A percentile compares a stretch with the other conserved stretches of the same genome.
Evolutionary conservation across 768 basidiomycete genomes (phyloP).

Genomic region (Royoungia palumana): DNA sequence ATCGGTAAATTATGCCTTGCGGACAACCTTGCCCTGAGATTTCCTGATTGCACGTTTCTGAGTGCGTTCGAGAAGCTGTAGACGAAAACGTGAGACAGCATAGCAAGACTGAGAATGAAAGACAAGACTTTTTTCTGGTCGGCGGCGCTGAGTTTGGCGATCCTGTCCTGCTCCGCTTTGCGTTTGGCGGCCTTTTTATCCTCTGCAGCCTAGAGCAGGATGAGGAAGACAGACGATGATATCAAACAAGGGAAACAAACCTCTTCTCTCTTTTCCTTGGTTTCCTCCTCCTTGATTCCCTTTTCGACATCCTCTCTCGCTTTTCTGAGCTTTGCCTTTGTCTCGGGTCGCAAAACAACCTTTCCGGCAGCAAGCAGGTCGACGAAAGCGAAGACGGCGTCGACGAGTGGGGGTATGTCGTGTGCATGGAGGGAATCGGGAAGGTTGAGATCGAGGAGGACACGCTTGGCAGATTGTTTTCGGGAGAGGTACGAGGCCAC

Average conservation of each 20-base stretch:
- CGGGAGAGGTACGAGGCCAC: slow-evolving; percentile 45
- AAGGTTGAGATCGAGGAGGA: slow-evolving; percentile 63
- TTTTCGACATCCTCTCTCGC: slow-evolving; percentile 69
- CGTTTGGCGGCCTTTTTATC: slow-evolving; percentile 71
- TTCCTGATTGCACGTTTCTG: slow-evolving; percentile 70
- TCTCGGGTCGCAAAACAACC: slow-evolving; percentile 73
- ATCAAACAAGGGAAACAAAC: slow-evolving; percentile 29
- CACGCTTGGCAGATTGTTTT: slow-evolving; percentile 56
- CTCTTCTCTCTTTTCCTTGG: slow-evolving; percentile 69
- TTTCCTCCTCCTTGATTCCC: slow-evolving; percentile 62
- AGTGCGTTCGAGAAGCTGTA: slow-evolving; percentile 67
- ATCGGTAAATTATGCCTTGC: slow-evolving; percentile 17
- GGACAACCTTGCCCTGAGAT: slow-evolving; percentile 59
- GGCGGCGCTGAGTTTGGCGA: slow-evolving; percentile 68
- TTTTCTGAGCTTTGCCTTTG: slow-evolving; percentile 71
- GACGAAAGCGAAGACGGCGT: slow-evolving; percentile 69
- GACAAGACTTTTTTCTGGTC: slow-evolving; percentile 75
- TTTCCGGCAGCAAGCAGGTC: slow-evolving; percentile 54
- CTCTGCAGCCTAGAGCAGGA: slow-evolving; percentile 46
- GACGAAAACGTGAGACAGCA: slow-evolving; percentile 1
- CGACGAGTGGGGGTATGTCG: slow-evolving; percentile 55
- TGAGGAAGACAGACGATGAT: neutral
- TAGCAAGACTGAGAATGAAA: neutral
- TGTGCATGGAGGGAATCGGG: slow-evolving; percentile 48
- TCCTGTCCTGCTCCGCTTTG: slow-evolving; percentile 67